Base-by-base conservation (phyloP, 495 filamentous ascomycete species). In the Aspergillus sclerotioniger region DNA sequence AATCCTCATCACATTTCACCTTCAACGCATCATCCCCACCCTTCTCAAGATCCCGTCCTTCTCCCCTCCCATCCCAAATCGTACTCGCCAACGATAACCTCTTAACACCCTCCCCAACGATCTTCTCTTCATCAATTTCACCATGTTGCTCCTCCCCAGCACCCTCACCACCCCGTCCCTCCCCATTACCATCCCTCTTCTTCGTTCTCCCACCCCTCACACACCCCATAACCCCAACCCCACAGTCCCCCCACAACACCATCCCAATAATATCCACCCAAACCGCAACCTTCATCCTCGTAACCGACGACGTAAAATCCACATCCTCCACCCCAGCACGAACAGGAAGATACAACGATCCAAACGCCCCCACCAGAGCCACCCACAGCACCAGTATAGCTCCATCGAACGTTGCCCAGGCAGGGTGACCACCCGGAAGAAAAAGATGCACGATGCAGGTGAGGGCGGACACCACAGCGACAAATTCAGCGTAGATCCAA, bases 241-340 rank as follows among this genome's bases (percentile, higher is more conserved):
- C 6, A 71, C 71, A 9, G 80, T 84, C 35, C 83, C 64, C 64
- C 88, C 88, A 92, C 9, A 91, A 74, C 33, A 90, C 53, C 65
- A 84, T 82, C 63, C 84, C 85, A 20, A 81, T 68, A 16, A 91
- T 68, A 56, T 87, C 84, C 25, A 91, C 72, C 87, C 89, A 91
- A 19, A 90, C 84, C 21, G 87, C 87, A 62, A 84, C 83, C 71
- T 88, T 88, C 88, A 91, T 90, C 33, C 87, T 74, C 55, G 76
- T 66, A 28, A 89, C 17, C 3, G 55, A 62, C 16, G 19, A 19
- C 12, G 64, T 64, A 6, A 12, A 12, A 20, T 20, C 75, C 19
- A 78, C 79, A 15, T 59, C 64, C 66, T 88, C 76, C 8, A 81
- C 81, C 55, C 82, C 71, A 3, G 82, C 60, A 39, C 84, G 63